phyloP scores from a whole-genome alignment of 2,329 filamentous ascomycete genomes.

The Lachnellula hyalina region DNA sequence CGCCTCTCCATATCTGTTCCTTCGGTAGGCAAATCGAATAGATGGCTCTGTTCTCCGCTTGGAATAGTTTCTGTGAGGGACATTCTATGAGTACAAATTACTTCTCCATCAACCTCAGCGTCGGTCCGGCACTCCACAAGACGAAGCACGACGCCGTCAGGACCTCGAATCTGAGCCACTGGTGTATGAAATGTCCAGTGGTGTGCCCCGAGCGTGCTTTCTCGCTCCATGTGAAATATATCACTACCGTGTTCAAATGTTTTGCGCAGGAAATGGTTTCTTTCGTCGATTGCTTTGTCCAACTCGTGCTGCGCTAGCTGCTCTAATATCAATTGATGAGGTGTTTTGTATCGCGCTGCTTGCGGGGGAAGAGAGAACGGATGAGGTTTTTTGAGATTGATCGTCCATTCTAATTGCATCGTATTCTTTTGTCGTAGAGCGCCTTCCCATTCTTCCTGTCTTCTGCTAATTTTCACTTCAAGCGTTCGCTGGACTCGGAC shows the following conservation, averaged over 20 bases:
- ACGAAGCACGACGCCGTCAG: neutral
- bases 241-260: neutral
- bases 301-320: conserved; percentile 5
- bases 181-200: neutral
- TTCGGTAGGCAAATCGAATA: conserved; percentile 4
- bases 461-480: neutral
- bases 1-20: conserved; percentile 1
- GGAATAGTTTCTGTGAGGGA: neutral
- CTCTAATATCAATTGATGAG: neutral
- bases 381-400: neutral
- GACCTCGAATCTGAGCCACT: neutral
- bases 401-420: conserved; percentile 1
- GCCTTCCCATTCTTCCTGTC: neutral
- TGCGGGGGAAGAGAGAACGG: neutral
- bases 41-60: neutral
- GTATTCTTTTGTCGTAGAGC: neutral
- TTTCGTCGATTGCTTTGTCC: neutral
- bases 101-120: neutral
- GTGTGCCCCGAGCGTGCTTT: neutral
- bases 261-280: neutral
- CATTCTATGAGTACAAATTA: neutral
- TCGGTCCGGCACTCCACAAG: neutral
- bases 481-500: conserved; percentile 1
- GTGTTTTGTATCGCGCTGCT: neutral
- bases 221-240: neutral